Base-by-base conservation (phyloP, 768 basidiomycete genomes). In the Leccinum longicurvipes region DNA sequence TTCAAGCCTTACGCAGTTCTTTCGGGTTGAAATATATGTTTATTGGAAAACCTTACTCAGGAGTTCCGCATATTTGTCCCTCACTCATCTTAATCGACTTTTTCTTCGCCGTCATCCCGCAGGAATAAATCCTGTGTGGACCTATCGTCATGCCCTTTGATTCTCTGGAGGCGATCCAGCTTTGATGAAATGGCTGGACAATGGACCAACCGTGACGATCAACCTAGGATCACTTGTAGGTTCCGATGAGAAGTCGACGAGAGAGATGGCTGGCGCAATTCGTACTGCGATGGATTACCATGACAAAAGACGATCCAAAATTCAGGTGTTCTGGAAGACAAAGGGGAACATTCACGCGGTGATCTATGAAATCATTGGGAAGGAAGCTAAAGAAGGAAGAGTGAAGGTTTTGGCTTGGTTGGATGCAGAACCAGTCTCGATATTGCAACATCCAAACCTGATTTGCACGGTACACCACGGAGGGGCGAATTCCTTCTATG, bases 321-420 rank as follows among this genome's bases (percentile, higher is more conserved):
- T 58, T 4, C 60, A 62, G 19, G 47, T 62, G 2, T 56, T 62
- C 45, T 58, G 83, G 87, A 62, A 58, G 10, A 47, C 19, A 25
- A 55, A 32, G 41, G 45, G 44, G 0, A 25, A 51, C 2, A 12
- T 63, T 3, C 50, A 48, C 4, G 3, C 6, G 0, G 29, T 9
- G 24, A n/a, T 62, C 9, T 19, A 53, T 14, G 54, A 48, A 1
- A 5, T 51, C 17, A 42, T 59, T 2, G 56, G 54, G 10, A 47
- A 56, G n/a, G 60, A 58, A 9, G 19, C 62, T 10, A 41, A n/a
- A 27, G 48, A 52, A 15, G 61, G 51, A 6, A 53, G 44, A 19
- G 50, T 62, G 3, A 62, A 52, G 42, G 41, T 57, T 4, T n/a
- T 55, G 9, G 15, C 59, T 9, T 62, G 56, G 60, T 25, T 61